Conservation (phyloP, 345 rosid genomes). For the Barbarea vulgaris region DNA sequence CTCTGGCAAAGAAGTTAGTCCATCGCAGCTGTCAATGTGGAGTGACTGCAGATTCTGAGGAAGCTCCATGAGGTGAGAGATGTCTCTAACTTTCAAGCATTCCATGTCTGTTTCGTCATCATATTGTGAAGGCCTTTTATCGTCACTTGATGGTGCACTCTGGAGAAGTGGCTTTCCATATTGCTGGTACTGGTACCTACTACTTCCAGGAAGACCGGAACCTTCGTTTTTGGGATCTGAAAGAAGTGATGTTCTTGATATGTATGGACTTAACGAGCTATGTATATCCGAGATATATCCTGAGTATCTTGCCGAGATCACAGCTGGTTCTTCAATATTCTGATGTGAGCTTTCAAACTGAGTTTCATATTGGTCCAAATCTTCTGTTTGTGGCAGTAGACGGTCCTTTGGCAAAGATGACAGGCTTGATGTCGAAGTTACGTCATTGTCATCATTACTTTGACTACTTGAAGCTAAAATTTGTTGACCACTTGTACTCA, state of each 20-base stretch:
- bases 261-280: slow-evolving; percentile 16
- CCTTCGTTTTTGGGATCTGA: neutral
- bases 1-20: slow-evolving; percentile 29
- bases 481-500: slow-evolving; percentile 14
- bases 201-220: slow-evolving; percentile 3
- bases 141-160: slow-evolving; percentile 25
- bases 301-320: slow-evolving; percentile 36
- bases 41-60: slow-evolving; percentile 39
- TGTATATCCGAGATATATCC: slow-evolving; percentile 14
- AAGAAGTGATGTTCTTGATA: neutral
- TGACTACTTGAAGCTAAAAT: slow-evolving; percentile 26
- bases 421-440: slow-evolving; percentile 27
- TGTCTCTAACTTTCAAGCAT: slow-evolving; percentile 39
- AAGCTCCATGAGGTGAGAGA: slow-evolving; percentile 42
- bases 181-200: neutral
- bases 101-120: slow-evolving; percentile 31
- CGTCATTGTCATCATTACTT: slow-evolving; percentile 22
- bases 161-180: neutral
- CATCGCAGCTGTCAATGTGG: slow-evolving; percentile 40
- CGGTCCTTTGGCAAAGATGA: slow-evolving; percentile 29
- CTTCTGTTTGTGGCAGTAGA: slow-evolving; percentile 3
- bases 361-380: neutral
- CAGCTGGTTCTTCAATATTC: slow-evolving; percentile 30
- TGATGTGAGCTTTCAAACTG: slow-evolving; percentile 12
- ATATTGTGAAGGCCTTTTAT: neutral